Base-by-base conservation (phyloP, 345 rosid species). In the Excoecaria cochinchinensis region DNA sequence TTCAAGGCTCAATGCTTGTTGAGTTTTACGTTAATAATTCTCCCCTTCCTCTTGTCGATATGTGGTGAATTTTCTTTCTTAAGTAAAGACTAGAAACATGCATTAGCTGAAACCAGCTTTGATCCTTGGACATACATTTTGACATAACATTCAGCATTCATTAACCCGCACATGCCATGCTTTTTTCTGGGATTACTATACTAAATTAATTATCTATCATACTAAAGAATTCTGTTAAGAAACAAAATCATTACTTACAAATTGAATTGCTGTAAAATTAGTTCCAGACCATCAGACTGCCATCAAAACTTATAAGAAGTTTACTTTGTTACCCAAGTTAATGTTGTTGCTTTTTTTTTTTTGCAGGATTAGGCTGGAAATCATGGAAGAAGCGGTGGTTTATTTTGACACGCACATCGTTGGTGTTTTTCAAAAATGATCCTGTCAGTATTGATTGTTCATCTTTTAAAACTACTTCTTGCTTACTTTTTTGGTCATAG, bases 351-450 rank as follows among this genome's bases (percentile, higher is more conserved):
- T 31, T 31, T 31, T 31, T 31, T 31, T 31, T 70, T 78, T 75
- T 55, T 87, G 85, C 87, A 95, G 99, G 99, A 74, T 81, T 95
- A 79, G 97, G 99, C 77, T 95, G 99, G 99, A 95, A 91, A 76
- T 95, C 98, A 73, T 95, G 99, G 99, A 95, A 95, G 87, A 95
- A 88, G 82, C 97, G 99, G 60, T 95, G 99, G 98, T 95, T 95
- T 82, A 91, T 93, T 77, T 92, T 95, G 78, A 93, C 99, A 40
- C 96, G 98, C 69, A 89, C 93, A 60, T 95, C 99, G 50, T 89
- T 95, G 94, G 99, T 95, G 81, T 95, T 95, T 88, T 93, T 95
- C 74, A 95, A 91, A 84, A 95, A 89, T 82, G 98, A 95, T 74
- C 99, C 98, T 75, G 99, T 95, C 56, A 95, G 99, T 89, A 79